Evolutionary conservation across 148 eudicot species (phyloP), one percentile per base, ranked within the genome.

Genomic region (Cornus florida): DNA sequence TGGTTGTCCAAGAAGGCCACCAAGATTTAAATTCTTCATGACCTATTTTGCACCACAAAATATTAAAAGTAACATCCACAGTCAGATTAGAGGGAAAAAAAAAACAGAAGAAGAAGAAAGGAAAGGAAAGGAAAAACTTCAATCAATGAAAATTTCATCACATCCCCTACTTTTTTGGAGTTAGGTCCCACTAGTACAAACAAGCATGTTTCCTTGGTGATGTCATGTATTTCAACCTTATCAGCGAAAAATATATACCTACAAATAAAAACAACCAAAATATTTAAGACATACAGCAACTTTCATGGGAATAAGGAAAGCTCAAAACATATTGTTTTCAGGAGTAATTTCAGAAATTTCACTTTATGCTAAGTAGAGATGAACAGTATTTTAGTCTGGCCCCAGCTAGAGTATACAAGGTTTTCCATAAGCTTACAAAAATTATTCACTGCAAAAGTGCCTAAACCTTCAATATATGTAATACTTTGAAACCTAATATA

Each of bases 241-340:
- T 91, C 95, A 48, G 91, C 78, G 28, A 88, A 86, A 85, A 91
- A 91, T 77, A 91, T 90, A 79, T 91, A 91, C 90, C 95, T 91
- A 69, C 77, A 77, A 70, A 66, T 60, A 41, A 79, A 76, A 69
- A 38, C 67, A 67, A 17, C 19, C n/a, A 3, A 69, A 4, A 22
- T 59, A 72, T 8, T 41, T 53, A 65, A 67, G 82, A 56, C 39
- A 13, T 33, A 11, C 33, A 10, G 56, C 50, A 64, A 3, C 50
- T 64, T 64, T 48, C 6, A 10, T 19, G 0, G 46, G 78, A 59
- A 39, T 57, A 64, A 39, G 41, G 72, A 78, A 2, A 31, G 14
- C 46, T 32, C 10, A 73, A 38, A 16, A 76, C 14, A 14, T 32
- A 39, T 13, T 17, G 16, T 24, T 13, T 35, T 6, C 22, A 24